These are phyloP conservation scores for Dissophora globulifera DNA, from an alignment of 192 early-diverging fungal genomes.

Conservation along the genomic window DNA sequence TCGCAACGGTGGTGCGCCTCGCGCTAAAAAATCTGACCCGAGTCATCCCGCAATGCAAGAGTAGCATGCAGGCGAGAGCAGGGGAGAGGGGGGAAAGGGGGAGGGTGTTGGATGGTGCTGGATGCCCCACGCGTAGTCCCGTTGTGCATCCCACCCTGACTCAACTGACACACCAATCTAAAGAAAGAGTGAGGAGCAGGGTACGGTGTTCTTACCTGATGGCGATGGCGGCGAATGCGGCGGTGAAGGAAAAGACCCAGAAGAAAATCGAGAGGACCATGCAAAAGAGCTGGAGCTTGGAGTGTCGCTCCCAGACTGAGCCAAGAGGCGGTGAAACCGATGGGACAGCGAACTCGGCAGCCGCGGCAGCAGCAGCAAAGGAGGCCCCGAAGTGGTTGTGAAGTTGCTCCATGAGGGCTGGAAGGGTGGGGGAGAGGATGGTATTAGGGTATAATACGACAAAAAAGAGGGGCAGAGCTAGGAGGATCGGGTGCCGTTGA, in stretches of 20 bases:
- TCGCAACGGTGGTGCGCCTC: too few species aligned
- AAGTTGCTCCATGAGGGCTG: slow-evolving; percentile 25
- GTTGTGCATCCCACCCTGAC: too few species aligned
- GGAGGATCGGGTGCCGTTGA: too few species aligned
- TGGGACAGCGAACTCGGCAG: neutral
- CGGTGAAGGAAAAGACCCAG: slow-evolving; percentile 49
- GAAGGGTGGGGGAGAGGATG: neutral
- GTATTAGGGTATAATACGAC: neutral
- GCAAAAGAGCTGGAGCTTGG: slow-evolving; percentile 47
- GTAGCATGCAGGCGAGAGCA: too few species aligned
- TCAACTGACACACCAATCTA: neutral
- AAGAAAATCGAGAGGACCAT: slow-evolving; percentile 54
- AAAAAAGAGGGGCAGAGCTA: neutral
- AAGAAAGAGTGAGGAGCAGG: neutral
- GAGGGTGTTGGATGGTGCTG: too few species aligned
- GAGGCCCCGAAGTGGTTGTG: slow-evolving; percentile 18
- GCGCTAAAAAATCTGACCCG: too few species aligned
- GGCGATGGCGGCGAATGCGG: slow-evolving; percentile 41
- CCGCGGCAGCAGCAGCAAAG: too few species aligned
- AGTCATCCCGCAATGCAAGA: too few species aligned
- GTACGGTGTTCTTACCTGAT: slow-evolving; percentile 26
- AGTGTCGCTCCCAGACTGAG: slow-evolving; percentile 52
- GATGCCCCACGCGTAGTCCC: too few species aligned
- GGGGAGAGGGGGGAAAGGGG: too few species aligned
- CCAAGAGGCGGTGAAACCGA: neutral